Percentiles rank a stretch among this genome's conserved stretches.
Conservation (phyloP, 495 filamentous ascomycete species). For the Tuber melanosporum region DNA sequence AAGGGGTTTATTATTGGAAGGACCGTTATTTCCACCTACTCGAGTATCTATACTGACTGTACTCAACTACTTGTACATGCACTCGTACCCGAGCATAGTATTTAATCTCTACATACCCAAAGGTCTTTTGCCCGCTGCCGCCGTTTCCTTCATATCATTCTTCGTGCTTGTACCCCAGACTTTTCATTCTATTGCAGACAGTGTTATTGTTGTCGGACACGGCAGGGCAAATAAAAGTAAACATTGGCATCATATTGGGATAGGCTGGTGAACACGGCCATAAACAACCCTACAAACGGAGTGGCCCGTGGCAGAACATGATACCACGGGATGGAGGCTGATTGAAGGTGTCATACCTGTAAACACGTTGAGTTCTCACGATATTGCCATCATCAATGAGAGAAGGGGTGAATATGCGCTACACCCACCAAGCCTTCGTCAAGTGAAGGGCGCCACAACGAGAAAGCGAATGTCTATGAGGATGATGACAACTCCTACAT, state of each 20-base stretch:
- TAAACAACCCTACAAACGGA: not conserved
- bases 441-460: not conserved
- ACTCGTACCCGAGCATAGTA: not conserved
- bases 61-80: too few relatives aligned
- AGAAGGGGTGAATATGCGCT: not conserved
- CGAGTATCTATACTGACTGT: not conserved
- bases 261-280: not conserved
- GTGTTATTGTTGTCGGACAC: not conserved
- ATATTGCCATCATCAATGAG: not conserved
- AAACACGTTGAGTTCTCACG: not conserved
- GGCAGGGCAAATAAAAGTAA: not conserved
- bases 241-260: not conserved
- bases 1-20: slow-evolving; percentile 36
- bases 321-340: not conserved
- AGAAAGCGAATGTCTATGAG: not conserved
- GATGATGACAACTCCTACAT: not conserved
- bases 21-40: slow-evolving; percentile 26
- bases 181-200: not conserved
- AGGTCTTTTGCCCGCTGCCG: not conserved
- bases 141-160: not conserved
- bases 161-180: not conserved
- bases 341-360: not conserved
- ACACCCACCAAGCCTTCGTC: not conserved
- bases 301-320: not conserved
- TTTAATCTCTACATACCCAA: not conserved